Base-by-base conservation (phyloP, 1,284 basidiomycete species). In the Microbotryomycetes sp. region DNA sequence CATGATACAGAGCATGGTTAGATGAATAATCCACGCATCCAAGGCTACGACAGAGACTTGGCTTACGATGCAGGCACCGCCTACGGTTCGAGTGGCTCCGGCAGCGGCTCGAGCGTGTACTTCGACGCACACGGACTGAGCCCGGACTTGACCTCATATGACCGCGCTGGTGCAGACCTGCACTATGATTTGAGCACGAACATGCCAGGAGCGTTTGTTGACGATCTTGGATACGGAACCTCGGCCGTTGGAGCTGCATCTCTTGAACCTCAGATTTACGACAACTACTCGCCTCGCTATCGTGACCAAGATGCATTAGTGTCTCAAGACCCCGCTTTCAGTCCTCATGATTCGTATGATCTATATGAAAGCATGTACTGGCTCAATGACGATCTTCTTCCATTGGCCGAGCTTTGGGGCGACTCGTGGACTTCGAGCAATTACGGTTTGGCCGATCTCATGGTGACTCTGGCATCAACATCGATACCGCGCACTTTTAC, bases 381-480 rank as follows among this genome's bases (percentile, higher is more conserved):
- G 12, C 15, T 64, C 6, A 55, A 54, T 15, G n/a, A 22, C 0
- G 54, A 55, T 16, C 1, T 53, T 3, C n/a, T n/a, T n/a, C 25
- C 46, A 1, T 25, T 59, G 2, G 30, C 25, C 23, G 54, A 59
- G 0, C 54, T 62, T 3, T 66, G 62, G 62, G 23, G 54, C 0
- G 59, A 54, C 23, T 60, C 60, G 58, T 46, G 56, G 56, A n/a
- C 22, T 6, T 48, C 49, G 31, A 32, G 51, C 12, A 52, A 67
- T 55, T 64, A 59, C 16, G 57, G 51, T 1, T 26, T 64, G 4
- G 63, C 59, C 1, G 65, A 67, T 46, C 22, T 67, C 6, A 31
- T 67, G 42, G 64, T 62, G 25, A 42, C 57, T 45, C 19, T 2
- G 36, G n/a, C n/a, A n/a, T n/a, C n/a, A n/a, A n/a, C n/a, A n/a